Base-by-base conservation (phyloP, 202 grass and related monocot genomes). In the Carex arenaria region DNA sequence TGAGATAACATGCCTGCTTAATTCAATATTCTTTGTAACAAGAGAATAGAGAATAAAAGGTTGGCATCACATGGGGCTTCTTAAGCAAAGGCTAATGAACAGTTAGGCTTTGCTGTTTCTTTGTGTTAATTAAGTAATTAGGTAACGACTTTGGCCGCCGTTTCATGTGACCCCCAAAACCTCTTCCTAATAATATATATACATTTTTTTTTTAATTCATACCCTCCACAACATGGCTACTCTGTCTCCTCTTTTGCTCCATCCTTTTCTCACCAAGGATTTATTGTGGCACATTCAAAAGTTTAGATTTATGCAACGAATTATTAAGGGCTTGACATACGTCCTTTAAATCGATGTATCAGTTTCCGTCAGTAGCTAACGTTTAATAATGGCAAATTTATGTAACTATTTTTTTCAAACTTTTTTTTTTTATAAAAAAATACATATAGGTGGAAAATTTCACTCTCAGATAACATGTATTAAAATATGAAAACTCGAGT, bases 51-150 rank as follows among this genome's bases (percentile, higher is more conserved):
- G 79, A 81, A 81, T 47, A 68, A 82, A 82, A 55, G 80, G 80
- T 66, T 82, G 80, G 80, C 80, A 82, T 82, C 80, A 82, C 80
- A 82, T 82, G 80, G 80, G 65, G 14, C 65, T 36, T 65, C 56
- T 82, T 82, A 69, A 70, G 20, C 62, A 82, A 57, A 82, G 42
- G 65, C 61, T 82, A 82, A 82, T 68, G 15, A 66, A 66, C 45
- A 82, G 80, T 82, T 82, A 82, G 62, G 64, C 47, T 70, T 54
- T 82, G 64, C 80, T 82, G 79, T 81, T 82, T 82, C 36, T 82
- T 82, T 67, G 47, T 70, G 63, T 82, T 82, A 82, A 82, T 82
- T 82, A 57, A 82, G 64, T 82, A 70, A 82, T 82, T 82, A 69
- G 80, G 80, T 82, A 7, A 67, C 20, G 80, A 82, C 80, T 82